Evolutionary conservation across 495 filamentous ascomycete species (phyloP).

Genomic region (Aspergillus incahuasiensis): DNA sequence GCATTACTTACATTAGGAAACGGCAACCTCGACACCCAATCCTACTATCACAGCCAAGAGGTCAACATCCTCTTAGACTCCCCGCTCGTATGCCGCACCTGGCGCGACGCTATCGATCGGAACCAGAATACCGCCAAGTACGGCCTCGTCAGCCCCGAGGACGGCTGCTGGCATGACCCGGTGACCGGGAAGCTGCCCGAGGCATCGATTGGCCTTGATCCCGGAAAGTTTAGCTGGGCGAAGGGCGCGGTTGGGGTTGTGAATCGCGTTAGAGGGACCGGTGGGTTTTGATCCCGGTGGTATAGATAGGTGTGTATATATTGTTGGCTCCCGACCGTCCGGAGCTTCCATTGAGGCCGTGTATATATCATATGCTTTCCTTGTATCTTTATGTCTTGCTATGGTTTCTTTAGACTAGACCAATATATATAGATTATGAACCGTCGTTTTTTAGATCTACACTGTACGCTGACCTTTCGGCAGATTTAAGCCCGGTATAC

Average conservation of each 20-base stretch:
- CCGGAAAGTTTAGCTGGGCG: slow-evolving; percentile 56
- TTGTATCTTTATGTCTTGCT: too few relatives aligned
- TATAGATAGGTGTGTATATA: too few relatives aligned
- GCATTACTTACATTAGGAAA: slow-evolving; percentile 41
- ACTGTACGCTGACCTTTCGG: too few relatives aligned
- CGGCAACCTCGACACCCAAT: slow-evolving; percentile 80
- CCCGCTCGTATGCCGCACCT: slow-evolving; percentile 50
- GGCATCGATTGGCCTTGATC: slow-evolving; percentile 56
- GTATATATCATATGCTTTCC: too few relatives aligned
- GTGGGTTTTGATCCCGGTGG: slow-evolving; percentile 31
- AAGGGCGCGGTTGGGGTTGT: slow-evolving; percentile 60
- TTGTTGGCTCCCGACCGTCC: too few relatives aligned
- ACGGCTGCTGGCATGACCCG: slow-evolving; percentile 51
- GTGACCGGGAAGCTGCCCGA: slow-evolving; percentile 49
- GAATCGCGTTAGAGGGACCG: slow-evolving; percentile 55
- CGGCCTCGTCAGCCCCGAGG: slow-evolving; percentile 50
- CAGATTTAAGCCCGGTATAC: too few relatives aligned
- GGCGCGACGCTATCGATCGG: slow-evolving; percentile 56
- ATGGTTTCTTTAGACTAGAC: too few relatives aligned
- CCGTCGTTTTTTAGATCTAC: too few relatives aligned
- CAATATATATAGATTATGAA: too few relatives aligned
- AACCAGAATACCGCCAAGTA: slow-evolving; percentile 69
- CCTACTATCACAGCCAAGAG: slow-evolving; percentile 72
- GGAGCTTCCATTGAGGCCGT: too few relatives aligned
- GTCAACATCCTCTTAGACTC: slow-evolving; percentile 71